Percentiles rank a stretch among this genome's conserved stretches.
Conservation (phyloP, 768 basidiomycete species). For the Suillus cothurnatus region DNA sequence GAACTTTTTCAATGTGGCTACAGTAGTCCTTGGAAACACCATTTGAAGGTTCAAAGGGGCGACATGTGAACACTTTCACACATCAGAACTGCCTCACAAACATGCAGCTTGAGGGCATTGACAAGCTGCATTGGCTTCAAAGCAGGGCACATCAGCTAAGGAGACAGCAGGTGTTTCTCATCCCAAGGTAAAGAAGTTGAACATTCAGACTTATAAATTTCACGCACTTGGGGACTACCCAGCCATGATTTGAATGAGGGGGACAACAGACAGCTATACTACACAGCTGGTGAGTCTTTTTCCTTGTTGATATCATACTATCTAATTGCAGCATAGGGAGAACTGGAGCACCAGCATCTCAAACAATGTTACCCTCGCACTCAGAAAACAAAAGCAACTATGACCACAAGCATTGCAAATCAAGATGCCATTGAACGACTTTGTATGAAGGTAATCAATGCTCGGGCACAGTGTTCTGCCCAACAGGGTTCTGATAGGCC, state of each 20-base stretch:
- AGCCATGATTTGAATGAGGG: conserved; percentile 17
- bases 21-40: no score
- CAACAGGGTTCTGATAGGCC: neutral
- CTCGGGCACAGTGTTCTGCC: neutral
- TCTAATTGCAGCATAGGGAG: conserved; percentile 30
- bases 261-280: conserved; percentile 38
- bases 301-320: no score
- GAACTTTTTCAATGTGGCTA: no score
- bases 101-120: no score
- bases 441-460: conserved; percentile 19
- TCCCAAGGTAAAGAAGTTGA: conserved; percentile 10
- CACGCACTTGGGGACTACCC: conserved; percentile 17
- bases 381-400: conserved; percentile 31
- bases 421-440: conserved; percentile 19
- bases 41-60: no score
- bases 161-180: neutral
- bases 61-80: no score
- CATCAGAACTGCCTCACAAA: no score
- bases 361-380: conserved; percentile 40
- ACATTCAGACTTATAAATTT: conserved; percentile 13
- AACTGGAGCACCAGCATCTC: conserved; percentile 36
- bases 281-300: conserved; percentile 28
- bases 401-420: conserved; percentile 28
- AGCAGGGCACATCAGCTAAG: neutral
- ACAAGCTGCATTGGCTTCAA: no score